A percentile compares a stretch with the other conserved stretches of the same genome.
Evolutionary conservation across 2,329 filamentous ascomycete genomes (phyloP).

Genomic region (Claviceps arundinis): DNA sequence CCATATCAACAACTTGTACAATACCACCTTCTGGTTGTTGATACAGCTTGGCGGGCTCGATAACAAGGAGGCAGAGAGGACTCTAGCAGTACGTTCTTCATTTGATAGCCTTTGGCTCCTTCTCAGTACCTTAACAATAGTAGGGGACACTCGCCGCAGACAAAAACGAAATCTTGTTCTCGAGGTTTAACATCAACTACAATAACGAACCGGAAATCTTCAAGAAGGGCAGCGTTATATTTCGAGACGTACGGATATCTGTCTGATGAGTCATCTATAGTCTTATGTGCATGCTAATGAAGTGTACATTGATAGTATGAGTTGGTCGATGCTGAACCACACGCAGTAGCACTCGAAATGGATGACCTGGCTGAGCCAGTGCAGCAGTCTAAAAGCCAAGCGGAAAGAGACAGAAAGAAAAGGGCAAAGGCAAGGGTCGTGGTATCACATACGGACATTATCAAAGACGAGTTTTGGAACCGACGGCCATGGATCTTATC

Average conservation of each 20-base stretch:
- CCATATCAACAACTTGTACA: conserved; percentile 97
- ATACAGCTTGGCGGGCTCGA: conserved; percentile 66
- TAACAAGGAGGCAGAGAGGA: conserved; percentile 65
- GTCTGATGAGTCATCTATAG: neutral
- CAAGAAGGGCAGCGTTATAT: conserved; percentile 85
- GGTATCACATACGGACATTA: conserved; percentile 82
- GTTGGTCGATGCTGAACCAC: conserved; percentile 45
- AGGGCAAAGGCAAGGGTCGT: conserved; percentile 68
- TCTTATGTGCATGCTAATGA: neutral
- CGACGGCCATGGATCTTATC: conserved; percentile 72
- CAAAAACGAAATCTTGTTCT: conserved; percentile 94
- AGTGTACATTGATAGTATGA: conserved; percentile 44
- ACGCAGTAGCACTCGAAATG: conserved; percentile 31
- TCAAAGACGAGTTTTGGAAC: conserved; percentile 91
- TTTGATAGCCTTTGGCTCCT: neutral
- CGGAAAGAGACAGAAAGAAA: conserved; percentile 70
- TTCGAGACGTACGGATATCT: conserved; percentile 51
- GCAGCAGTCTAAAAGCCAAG: conserved; percentile 61
- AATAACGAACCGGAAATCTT: conserved; percentile 91
- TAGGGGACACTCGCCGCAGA: conserved; percentile 74
- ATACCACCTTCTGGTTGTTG: conserved; percentile 89
- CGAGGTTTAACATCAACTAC: conserved; percentile 84
- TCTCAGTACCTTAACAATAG: conserved; percentile 9
- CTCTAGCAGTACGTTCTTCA: conserved; percentile 45
- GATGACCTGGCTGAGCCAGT: conserved; percentile 38